phyloP scores from a whole-genome alignment of 2,329 filamentous ascomycete genomes.

The Erysiphe pulchra region DNA sequence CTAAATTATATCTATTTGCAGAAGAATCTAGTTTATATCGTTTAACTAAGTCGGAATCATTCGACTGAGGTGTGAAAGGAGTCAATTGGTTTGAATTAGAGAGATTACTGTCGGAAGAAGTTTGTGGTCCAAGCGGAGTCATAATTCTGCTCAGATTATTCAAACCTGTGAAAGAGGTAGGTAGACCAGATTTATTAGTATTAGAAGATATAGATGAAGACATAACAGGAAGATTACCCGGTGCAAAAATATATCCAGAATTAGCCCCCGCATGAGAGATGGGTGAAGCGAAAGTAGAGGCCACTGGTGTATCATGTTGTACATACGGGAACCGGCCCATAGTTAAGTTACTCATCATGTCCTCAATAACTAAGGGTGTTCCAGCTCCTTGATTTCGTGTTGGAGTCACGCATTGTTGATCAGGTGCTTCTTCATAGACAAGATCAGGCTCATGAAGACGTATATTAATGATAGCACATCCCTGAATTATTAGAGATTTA shows the following conservation, averaged over 20 bases:
- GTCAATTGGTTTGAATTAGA: neutral
- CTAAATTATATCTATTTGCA: neutral
- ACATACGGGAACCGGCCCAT: neutral
- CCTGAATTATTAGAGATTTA: neutral
- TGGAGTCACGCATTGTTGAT: neutral
- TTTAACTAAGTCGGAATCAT: neutral
- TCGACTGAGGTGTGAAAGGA: neutral
- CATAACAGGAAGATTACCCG: neutral
- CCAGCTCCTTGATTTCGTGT: neutral
- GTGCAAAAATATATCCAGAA: neutral
- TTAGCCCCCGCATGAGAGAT: neutral
- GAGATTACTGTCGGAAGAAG: neutral
- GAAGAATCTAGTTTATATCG: neutral
- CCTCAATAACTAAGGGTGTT: neutral
- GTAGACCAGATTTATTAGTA: neutral
- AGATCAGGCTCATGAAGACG: neutral
- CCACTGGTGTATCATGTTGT: neutral
- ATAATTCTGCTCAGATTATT: neutral
- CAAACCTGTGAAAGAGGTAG: neutral
- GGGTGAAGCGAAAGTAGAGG: neutral
- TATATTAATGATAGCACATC: neutral
- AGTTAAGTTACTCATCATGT: neutral
- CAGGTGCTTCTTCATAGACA: neutral
- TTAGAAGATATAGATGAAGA: neutral
- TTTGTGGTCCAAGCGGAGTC: neutral